phyloP scores from a whole-genome alignment of 2,329 filamentous ascomycete genomes.

The Ophiostoma perfectum region DNA sequence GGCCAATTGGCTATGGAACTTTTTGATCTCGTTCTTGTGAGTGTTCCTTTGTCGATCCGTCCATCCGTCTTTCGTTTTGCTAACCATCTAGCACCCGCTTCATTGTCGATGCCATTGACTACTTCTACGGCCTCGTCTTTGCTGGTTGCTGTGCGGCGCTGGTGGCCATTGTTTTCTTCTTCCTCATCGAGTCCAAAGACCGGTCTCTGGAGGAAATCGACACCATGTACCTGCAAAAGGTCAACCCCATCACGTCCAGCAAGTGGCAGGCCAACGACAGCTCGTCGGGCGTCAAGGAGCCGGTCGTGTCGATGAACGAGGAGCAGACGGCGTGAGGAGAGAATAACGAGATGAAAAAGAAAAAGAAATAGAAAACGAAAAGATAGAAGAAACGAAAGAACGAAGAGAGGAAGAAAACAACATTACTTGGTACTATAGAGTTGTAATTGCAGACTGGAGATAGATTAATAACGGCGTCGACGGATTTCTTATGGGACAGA shows the following conservation, averaged over 20 bases:
- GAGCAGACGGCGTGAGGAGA: not conserved
- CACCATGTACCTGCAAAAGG: conserved; percentile 5
- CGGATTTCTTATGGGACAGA: no score
- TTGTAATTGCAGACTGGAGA: no score
- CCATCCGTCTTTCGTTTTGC: not conserved
- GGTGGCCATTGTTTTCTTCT: conserved; percentile 11
- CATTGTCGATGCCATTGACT: conserved; percentile 12
- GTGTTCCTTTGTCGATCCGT: not conserved
- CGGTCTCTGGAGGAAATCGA: conserved; percentile 17
- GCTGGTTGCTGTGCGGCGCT: conserved; percentile 10
- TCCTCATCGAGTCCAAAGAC: conserved; percentile 18
- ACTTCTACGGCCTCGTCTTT: conserved; percentile 10
- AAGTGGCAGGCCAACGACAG: conserved; percentile 4
- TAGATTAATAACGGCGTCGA: no score
- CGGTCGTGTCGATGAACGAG: not conserved
- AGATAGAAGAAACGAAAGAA: no score
- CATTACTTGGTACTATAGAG: no score
- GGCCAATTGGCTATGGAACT: conserved; percentile 48
- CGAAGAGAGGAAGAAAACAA: no score
- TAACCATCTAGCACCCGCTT: not conserved
- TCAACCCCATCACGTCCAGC: conserved; percentile 10
- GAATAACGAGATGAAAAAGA: no score
- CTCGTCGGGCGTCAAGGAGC: not conserved
- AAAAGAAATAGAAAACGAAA: no score
- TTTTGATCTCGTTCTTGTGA: conserved; percentile 15